phyloP scores from a whole-genome alignment of 106 monocot species.

The Iris macrosiphon region DNA sequence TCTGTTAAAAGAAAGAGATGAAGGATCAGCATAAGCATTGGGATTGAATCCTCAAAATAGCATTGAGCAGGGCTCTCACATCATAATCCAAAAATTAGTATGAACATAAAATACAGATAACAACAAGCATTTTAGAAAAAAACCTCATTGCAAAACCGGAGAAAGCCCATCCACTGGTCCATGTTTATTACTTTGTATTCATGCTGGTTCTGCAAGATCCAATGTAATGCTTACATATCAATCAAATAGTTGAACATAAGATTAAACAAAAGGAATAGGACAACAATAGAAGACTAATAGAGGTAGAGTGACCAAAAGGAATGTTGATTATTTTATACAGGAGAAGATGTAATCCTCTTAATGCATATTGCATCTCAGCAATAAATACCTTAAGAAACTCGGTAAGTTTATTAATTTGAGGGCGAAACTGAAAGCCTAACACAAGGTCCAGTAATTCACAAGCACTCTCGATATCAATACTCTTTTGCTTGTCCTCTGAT shows the following conservation, averaged over 20 bases:
- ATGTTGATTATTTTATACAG: neutral
- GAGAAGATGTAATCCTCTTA: neutral
- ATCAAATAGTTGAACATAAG: neutral
- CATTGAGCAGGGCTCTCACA: neutral
- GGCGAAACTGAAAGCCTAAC: constrained; percentile 52
- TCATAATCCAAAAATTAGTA: neutral
- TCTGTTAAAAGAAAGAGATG: constrained; percentile 30
- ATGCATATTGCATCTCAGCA: neutral
- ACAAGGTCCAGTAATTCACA: constrained; percentile 74
- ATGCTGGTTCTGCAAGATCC: constrained; percentile 47
- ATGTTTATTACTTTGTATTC: constrained; percentile 96
- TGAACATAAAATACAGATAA: neutral
- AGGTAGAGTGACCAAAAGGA: too few relatives aligned
- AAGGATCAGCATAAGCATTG: neutral
- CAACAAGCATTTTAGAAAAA: neutral
- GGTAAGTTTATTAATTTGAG: constrained; percentile 56
- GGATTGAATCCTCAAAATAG: neutral
- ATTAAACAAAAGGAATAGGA: neutral
- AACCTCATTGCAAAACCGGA: constrained; percentile 91
- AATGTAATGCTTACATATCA: constrained; percentile 1
- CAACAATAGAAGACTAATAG: too few relatives aligned
- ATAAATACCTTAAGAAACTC: constrained; percentile 73
- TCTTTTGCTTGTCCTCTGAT: constrained; percentile 89
- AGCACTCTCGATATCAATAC: constrained; percentile 71
- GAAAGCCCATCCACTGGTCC: constrained; percentile 90